These are phyloP conservation scores for Stachybotrys chartarum DNA, from an alignment of 2,329 filamentous ascomycete species.

Conservation along the genomic window DNA sequence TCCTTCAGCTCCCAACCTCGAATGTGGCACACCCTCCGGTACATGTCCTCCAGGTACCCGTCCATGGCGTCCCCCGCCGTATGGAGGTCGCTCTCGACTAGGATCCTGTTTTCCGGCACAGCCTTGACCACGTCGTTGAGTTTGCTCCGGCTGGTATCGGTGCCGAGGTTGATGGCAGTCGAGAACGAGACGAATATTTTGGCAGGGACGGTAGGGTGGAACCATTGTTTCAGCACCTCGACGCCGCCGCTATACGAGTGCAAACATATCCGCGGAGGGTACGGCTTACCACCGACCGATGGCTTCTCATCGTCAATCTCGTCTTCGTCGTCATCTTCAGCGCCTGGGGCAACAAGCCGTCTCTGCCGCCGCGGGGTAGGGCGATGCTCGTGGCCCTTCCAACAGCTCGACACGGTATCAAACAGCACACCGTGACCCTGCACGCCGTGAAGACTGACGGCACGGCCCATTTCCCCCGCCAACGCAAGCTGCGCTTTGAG, in stretches of 20 bases:
- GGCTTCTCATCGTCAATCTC: constrained; percentile 25
- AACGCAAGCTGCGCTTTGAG: constrained; percentile 63
- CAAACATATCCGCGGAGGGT: constrained; percentile 82
- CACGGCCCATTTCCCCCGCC: constrained; percentile 58
- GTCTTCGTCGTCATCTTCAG: constrained; percentile 36
- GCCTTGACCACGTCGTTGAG: constrained; percentile 61
- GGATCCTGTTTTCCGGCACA: constrained; percentile 69
- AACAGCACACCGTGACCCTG: constrained; percentile 68
- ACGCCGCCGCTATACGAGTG: constrained; percentile 84
- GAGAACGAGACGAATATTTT: constrained; percentile 87
- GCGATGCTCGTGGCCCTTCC: constrained; percentile 63
- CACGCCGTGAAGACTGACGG: constrained; percentile 67
- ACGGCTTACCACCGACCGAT: constrained; percentile 44
- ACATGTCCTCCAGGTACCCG: constrained; percentile 63
- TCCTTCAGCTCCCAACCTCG: constrained; percentile 72
- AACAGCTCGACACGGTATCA: constrained; percentile 56
- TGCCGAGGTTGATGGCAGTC: constrained; percentile 67
- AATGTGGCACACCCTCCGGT: constrained; percentile 66
- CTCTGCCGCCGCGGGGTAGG: constrained; percentile 53
- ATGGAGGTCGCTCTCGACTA: constrained; percentile 89
- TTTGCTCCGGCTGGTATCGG: constrained; percentile 34
- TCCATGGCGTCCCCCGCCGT: constrained; percentile 79
- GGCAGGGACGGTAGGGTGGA: constrained; percentile 64
- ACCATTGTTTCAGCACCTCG: constrained; percentile 71
- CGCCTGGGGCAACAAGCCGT: constrained; percentile 38